A percentile compares a stretch with the other conserved stretches of the same genome.
These are phyloP conservation scores for Boletus vinaceobasis DNA, from an alignment of 768 basidiomycete genomes.

Conservation along the genomic window DNA sequence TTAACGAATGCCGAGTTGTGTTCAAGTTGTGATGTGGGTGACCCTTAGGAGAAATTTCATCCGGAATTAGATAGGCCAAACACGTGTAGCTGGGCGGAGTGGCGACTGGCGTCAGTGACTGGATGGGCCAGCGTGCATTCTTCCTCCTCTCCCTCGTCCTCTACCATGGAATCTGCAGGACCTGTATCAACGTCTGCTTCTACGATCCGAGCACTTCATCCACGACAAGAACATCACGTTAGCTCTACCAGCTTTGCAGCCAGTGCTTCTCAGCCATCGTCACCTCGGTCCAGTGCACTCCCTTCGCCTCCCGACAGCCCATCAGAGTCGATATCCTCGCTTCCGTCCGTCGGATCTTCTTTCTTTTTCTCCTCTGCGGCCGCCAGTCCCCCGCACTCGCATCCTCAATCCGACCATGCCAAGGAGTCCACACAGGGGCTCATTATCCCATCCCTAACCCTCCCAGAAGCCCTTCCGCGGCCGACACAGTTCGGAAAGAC, in stretches of 20 bases:
- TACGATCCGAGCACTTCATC: constrained; percentile 37
- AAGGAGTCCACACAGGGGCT: constrained; percentile 48
- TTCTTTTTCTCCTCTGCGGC: constrained; percentile 79
- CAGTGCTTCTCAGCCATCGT: constrained; percentile 41
- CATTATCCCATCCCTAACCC: constrained; percentile 65
- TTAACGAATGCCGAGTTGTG: neutral
- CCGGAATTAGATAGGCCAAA: constrained; percentile 21
- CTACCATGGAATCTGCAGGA: constrained; percentile 24
- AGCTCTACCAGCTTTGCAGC: neutral
- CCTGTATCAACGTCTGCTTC: constrained; percentile 35
- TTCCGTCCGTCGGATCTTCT: constrained; percentile 69
- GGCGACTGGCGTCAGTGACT: constrained; percentile 4
- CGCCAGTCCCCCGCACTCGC: constrained; percentile 57
- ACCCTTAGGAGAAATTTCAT: neutral
- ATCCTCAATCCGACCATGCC: constrained; percentile 39
- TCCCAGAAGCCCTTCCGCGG: constrained; percentile 57
- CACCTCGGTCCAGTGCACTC: constrained; percentile 46
- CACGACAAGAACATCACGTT: constrained; percentile 19
- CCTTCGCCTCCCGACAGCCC: constrained; percentile 65
- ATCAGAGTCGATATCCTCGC: constrained; percentile 61
- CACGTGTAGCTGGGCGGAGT: constrained; percentile 30
- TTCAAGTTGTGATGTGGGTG: neutral
- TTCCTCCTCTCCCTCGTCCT: constrained; percentile 1
- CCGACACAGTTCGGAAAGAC: constrained; percentile 71
- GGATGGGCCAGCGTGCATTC: neutral